These are phyloP conservation scores for Priceomyces carsonii DNA, from an alignment of 805 yeast species.

Conservation along the genomic window DNA sequence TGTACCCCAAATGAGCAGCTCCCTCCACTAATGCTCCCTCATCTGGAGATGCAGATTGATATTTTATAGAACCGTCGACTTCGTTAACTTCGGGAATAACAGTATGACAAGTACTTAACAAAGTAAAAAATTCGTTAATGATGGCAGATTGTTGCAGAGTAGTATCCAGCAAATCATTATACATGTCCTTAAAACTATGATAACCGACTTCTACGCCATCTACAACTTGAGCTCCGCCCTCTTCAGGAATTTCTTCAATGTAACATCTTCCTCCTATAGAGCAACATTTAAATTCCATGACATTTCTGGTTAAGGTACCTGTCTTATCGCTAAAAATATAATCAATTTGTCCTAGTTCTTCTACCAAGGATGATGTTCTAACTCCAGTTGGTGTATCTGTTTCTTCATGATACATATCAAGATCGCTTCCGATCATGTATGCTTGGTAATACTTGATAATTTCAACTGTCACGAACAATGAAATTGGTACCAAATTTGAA, in stretches of 20 bases:
- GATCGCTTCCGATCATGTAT: constrained; percentile 86
- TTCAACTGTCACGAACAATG: constrained; percentile 94
- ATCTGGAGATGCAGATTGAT: constrained; percentile 99
- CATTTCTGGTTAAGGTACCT: constrained; percentile 92
- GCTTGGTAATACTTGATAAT: constrained; percentile 95
- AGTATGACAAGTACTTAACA: constrained; percentile 92
- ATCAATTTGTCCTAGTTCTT: constrained; percentile 95
- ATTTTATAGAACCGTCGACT: constrained; percentile 64
- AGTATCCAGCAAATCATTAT: constrained; percentile 46
- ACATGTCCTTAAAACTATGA: constrained; percentile 67
- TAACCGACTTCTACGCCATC: constrained; percentile 85
- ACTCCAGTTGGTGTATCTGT: constrained; percentile 95
- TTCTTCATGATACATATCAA: constrained; percentile 86
- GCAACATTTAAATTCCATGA: constrained; percentile 95
- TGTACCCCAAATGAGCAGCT: constrained; percentile 85
- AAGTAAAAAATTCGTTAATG: constrained; percentile 75
- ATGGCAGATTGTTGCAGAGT: constrained; percentile 46
- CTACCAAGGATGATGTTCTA: constrained; percentile 92
- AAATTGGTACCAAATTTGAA: constrained; percentile 96
- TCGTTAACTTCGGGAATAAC: constrained; percentile 87
- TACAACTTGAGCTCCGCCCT: constrained; percentile 62
- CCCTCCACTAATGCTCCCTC: constrained; percentile 99
- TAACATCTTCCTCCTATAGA: constrained; percentile 92
- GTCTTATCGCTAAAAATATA: constrained; percentile 96
- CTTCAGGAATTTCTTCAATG: constrained; percentile 89